Evolutionary conservation across 768 basidiomycete species (phyloP), one percentile per base, ranked within the genome.

Genomic region (Macrolepiota dolichaula): DNA sequence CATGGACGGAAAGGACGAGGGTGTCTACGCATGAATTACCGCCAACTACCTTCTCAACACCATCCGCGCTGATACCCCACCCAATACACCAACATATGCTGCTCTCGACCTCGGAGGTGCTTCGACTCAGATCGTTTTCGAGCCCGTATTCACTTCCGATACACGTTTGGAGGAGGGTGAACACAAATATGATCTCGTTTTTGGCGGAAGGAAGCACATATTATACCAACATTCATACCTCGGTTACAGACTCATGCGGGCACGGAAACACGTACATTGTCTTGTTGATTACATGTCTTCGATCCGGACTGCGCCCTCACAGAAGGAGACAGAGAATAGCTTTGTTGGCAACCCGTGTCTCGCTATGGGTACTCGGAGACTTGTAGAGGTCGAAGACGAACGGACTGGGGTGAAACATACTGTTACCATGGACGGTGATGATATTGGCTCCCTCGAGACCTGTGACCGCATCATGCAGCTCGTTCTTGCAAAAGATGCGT

Each of bases 1-100:
- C 63, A 96, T 98, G 96, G 96, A 97, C 64, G 96, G 96, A 7
- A 78, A 87, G 65, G 96, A 98, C 70, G 96, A 98, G 73, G 96
- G 94, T 36, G 93, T 98, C n/a, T 98, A 92, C 71, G 94, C 96
- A 27, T 98, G 96, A 96, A 94, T 98, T 65, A 97, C 96, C 17
- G 94, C 92, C 62, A 98, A 98, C 74, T 98, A 97, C 75, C 81
- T 98, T 51, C 77, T 96, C 46, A 81, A 82, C 55, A 85, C 89
- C 40, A 86, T 97, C 68, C 82, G 85, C 15, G 77, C 80, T 10
- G 81, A 80, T 52, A 74, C 81, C 17, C 74, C 77, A 1, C 63
- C 70, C 55, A 73, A 77, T 29, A 79, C 65, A 32, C 35, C 27
- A 37, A 87, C 91, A 29, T 92, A 91, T 65, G 96, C 96, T 24